Conservation (phyloP, 495 filamentous ascomycete species). For the Beverwykella pulmonaria region DNA sequence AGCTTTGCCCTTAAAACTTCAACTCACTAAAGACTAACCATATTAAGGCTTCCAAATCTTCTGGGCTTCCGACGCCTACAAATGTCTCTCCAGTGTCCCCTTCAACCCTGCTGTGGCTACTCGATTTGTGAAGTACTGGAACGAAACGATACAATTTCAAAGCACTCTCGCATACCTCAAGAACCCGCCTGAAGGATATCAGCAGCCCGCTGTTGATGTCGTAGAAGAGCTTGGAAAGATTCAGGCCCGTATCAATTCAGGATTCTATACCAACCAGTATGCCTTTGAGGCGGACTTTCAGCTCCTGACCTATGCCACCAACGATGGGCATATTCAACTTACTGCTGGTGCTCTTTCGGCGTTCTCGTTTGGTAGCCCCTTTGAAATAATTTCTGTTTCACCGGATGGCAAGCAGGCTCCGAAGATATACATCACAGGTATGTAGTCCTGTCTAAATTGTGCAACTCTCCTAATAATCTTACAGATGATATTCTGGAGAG, state of each 20-base stretch:
- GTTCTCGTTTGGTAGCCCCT: constrained; percentile 53
- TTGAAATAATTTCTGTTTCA: constrained; percentile 53
- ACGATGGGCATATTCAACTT: constrained; percentile 54
- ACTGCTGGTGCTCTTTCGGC: constrained; percentile 48
- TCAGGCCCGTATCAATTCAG: constrained; percentile 46
- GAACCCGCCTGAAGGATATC: constrained; percentile 58
- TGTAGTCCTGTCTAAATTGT: background rate
- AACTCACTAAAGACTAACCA: too few species aligned
- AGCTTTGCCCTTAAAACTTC: too few species aligned
- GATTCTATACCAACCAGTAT: constrained; percentile 53
- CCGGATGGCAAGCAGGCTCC: constrained; percentile 54
- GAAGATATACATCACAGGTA: constrained; percentile 50
- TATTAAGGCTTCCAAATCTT: constrained; percentile 8
- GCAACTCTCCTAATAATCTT: background rate
- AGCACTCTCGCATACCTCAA: constrained; percentile 59
- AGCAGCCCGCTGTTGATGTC: constrained; percentile 58
- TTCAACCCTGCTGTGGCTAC: constrained; percentile 57
- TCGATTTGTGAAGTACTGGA: constrained; percentile 57
- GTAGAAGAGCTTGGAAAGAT: constrained; percentile 51
- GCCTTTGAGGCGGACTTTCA: constrained; percentile 56
- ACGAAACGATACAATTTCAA: constrained; percentile 61
- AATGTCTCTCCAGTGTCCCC: constrained; percentile 60
- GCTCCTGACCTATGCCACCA: constrained; percentile 46
- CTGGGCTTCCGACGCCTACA: constrained; percentile 43
- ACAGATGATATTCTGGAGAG: background rate